Percentiles rank a stretch among this genome's conserved stretches.
phyloP scores from a whole-genome alignment of 2,329 filamentous ascomycete genomes.

The Akanthomyces muscarius region DNA sequence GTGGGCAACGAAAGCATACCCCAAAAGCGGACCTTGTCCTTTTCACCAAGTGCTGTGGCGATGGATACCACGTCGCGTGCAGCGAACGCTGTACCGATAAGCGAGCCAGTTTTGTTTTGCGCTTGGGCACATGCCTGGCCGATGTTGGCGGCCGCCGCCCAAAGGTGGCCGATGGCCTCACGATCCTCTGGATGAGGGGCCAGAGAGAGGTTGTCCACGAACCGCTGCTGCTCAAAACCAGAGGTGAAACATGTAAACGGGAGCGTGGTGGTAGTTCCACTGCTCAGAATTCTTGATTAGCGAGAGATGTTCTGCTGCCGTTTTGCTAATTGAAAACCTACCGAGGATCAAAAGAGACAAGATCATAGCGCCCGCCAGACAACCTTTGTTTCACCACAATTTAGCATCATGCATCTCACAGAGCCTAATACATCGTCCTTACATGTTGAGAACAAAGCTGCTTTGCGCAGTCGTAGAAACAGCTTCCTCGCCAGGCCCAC shows the following conservation, averaged over 20 bases:
- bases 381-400: conserved; percentile 19
- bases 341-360: conserved; percentile 29
- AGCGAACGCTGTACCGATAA: conserved; percentile 30
- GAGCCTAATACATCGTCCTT: neutral
- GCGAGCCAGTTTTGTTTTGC: conserved; percentile 22
- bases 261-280: conserved; percentile 23
- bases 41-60: conserved; percentile 31
- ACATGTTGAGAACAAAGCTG: neutral
- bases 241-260: conserved; percentile 23
- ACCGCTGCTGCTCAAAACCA: neutral
- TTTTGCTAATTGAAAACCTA: conserved; percentile 14
- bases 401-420: neutral
- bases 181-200: conserved; percentile 17
- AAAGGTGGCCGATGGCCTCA: conserved; percentile 19
- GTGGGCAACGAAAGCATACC: conserved; percentile 22
- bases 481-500: conserved; percentile 23
- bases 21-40: conserved; percentile 30
- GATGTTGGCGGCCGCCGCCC: conserved; percentile 19
- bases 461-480: neutral
- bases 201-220: neutral
- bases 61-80: conserved; percentile 36
- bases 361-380: conserved; percentile 26
- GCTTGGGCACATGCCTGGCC: conserved; percentile 24
- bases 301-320: neutral
- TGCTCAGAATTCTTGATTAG: neutral